Base-by-base conservation (phyloP, 164 flowering plant genomes). In the Vitis cinerea region DNA sequence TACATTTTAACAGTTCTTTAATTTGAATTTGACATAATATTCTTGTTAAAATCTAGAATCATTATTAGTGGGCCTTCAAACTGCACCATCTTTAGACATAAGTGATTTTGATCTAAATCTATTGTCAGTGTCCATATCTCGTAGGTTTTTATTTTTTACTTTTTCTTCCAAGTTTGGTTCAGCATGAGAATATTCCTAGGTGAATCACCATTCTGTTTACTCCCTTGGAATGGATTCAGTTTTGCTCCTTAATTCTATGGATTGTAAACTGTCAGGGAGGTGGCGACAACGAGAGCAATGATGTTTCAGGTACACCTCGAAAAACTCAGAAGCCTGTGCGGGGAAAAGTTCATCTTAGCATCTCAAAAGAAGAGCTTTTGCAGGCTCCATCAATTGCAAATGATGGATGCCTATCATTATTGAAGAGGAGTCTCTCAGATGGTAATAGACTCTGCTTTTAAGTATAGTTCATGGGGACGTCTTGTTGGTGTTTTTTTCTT, bases 271-370 rank as follows among this genome's bases (percentile, higher is more conserved):
- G 48, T 50, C 86, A 94, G 97, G 97, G 78, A 69, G 92, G 82
- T 31, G 91, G 88, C 74, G 96, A 89, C 54, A 88, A 91, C 83
- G 99, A 90, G 78, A 86, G 90, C 78, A 81, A 88, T 79, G 97
- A 86, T 74, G 90, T 78, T 51, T 71, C 78, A 31, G 88, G 72
- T 70, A 72, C 69, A 51, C 78, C 87, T 3, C 81, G 71, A 51
- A 92, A 87, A 65, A 75, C 84, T 75, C 87, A 78, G 64, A 92
- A 87, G 70, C 92, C 86, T 65, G 79, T 76, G 47, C 91, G 83
- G 60, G 87, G 78, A 52, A 87, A 87, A 67, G 74, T 65, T 65
- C 86, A 75, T 51, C 69, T 61, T 57, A 77, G 67, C 52, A 51
- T 61, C 47, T 71, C 87, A 50, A 87, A 79, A 79, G 89, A 82